Evolutionary conservation across 1,139 yeast species (phyloP).

Genomic region (Pichia sp.): DNA sequence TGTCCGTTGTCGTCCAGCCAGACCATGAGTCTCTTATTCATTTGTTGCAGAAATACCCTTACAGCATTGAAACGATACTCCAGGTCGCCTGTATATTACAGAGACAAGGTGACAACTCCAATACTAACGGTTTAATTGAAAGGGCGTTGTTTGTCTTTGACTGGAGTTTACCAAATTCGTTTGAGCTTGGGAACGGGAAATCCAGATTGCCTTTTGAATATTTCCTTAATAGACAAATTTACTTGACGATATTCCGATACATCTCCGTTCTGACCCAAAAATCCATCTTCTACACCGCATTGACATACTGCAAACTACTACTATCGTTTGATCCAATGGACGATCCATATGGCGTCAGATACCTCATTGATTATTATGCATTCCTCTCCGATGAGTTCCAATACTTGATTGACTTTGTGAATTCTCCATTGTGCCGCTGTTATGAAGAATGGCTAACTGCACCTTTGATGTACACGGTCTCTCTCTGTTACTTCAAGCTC

Average conservation of each 20-base stretch:
- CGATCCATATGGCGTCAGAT: constrained; percentile 82
- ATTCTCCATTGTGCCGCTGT: constrained; percentile 51
- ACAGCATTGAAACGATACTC: constrained; percentile 72
- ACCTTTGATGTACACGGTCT: constrained; percentile 64
- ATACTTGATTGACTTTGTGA: constrained; percentile 53
- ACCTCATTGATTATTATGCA: constrained; percentile 77
- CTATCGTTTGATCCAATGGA: constrained; percentile 69
- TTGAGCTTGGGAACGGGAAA: constrained; percentile 54
- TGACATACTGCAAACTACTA: constrained; percentile 66
- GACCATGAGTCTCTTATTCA: constrained; percentile 65
- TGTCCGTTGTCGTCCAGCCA: constrained; percentile 63
- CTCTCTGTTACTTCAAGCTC: constrained; percentile 50
- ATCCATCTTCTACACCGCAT: constrained; percentile 73
- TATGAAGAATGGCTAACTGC: constrained; percentile 71
- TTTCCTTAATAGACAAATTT: constrained; percentile 73
- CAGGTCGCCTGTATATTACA: constrained; percentile 74
- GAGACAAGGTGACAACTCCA: constrained; percentile 72
- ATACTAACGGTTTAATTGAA: constrained; percentile 69
- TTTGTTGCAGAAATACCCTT: constrained; percentile 57
- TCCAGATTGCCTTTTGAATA: constrained; percentile 72
- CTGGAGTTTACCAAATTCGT: constrained; percentile 48
- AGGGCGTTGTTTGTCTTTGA: constrained; percentile 77
- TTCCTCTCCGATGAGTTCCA: constrained; percentile 61
- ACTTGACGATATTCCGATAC: constrained; percentile 68
- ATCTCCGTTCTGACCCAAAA: constrained; percentile 68